Evolutionary conservation across 2,329 filamentous ascomycete genomes (phyloP), one percentile per base, ranked within the genome.

Genomic region (Neobulgaria alba): DNA sequence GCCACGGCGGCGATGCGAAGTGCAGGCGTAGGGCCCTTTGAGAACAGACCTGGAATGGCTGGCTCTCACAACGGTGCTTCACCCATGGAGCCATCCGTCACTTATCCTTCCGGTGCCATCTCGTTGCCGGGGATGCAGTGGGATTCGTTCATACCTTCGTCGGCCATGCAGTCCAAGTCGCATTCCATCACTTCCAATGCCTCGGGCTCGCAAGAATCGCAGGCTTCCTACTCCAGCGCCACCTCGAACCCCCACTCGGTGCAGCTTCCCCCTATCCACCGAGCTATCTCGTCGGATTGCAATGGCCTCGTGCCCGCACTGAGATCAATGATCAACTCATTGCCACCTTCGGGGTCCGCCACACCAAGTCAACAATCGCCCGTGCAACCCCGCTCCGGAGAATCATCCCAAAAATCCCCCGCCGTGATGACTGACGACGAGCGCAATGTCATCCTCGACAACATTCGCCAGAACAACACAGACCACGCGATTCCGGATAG

Each of bases 71-170:
- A 78, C 55, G 78, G 75, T 49, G 71, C 79, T 40, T 72, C 81
- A 32, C 71, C 88, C 57, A 78, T 93, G 69, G 87, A 93, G 57
- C 75, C 85, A 12, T 73, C 83, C 40, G 80, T 85, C 39, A 77
- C 81, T 12, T 94, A 89, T 55, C 73, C 84, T 39, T 77, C 85
- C 5, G 83, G 82, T 39, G 80, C 86, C 45, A 85, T 90, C 56
- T 84, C 85, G 45, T 66, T 94, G 36, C 84, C 87, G 26, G 87
- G 88, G 59, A 85, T 89, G 67, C 83, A 88, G 45, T 96, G 90
- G 90, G 90, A 95, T 58, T 77, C 79, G 29, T 92, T 92, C 69
- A 77, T 93, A 67, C 73, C 84, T 19, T 78, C 82, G 53, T 66
- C 73, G 15, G 74, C 77, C 20, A 67, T 75, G 29, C 83, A 93